phyloP scores from a whole-genome alignment of 768 basidiomycete genomes.

The Leccinum obscurum region DNA sequence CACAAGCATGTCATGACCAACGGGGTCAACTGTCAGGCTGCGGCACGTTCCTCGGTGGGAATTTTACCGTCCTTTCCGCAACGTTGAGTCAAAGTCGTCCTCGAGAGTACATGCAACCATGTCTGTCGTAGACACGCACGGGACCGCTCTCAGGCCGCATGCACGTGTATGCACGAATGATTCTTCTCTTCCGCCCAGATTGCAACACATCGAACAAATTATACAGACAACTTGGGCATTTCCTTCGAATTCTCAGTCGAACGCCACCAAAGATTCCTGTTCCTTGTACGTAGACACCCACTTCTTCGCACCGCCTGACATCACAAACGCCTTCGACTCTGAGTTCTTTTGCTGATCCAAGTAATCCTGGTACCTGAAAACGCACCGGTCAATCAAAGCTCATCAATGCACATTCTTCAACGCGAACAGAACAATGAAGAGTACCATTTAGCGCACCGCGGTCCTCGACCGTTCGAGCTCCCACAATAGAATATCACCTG shows the following conservation, averaged over 20 bases:
- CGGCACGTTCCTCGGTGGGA: not conserved
- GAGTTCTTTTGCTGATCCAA: slow-evolving; percentile 34
- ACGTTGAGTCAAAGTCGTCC: not conserved
- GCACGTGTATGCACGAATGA: not conserved
- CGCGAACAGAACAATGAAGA: slow-evolving; percentile 10
- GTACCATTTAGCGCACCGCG: slow-evolving; percentile 57
- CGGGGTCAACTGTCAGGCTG: not conserved
- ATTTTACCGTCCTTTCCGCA: not conserved
- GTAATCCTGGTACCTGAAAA: slow-evolving; percentile 50
- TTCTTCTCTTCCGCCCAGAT: not conserved
- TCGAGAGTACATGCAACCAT: not conserved
- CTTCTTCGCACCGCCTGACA: slow-evolving; percentile 44
- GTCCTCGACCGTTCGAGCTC: slow-evolving; percentile 51
- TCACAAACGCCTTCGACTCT: slow-evolving; percentile 40
- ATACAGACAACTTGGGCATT: not conserved
- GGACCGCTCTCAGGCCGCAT: not conserved
- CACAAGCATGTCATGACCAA: not conserved
- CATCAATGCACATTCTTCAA: not conserved
- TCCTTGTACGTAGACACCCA: slow-evolving; percentile 37
- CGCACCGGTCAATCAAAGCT: not conserved
- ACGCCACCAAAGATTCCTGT: slow-evolving; percentile 26
- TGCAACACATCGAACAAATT: not conserved
- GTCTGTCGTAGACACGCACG: not conserved
- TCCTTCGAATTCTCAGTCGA: slow-evolving; percentile 13
- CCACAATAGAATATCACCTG: slow-evolving; percentile 56